phyloP scores from a whole-genome alignment of 495 filamentous ascomycete genomes.

The Lindgomyces ingoldianus region DNA sequence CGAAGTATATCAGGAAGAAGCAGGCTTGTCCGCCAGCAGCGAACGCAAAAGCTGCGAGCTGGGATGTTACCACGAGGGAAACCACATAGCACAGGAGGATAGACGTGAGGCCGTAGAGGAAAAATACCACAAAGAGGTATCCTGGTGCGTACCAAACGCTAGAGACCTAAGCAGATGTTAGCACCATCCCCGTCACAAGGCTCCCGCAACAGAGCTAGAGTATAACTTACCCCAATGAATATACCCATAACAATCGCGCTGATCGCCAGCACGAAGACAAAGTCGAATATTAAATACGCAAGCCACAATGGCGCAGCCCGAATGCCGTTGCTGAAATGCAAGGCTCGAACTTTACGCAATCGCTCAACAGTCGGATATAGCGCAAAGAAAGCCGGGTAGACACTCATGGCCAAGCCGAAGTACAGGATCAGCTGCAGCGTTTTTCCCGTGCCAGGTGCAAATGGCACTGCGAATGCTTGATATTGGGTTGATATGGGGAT shows the following conservation, averaged over 20 bases:
- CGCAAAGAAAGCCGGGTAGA: constrained; percentile 80
- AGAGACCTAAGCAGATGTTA: constrained; percentile 43
- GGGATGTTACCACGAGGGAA: constrained; percentile 67
- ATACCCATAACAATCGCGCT: constrained; percentile 66
- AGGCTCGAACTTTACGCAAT: constrained; percentile 69
- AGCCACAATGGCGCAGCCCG: constrained; percentile 69
- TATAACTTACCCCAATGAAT: constrained; percentile 53
- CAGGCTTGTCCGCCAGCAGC: constrained; percentile 67
- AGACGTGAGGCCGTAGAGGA: constrained; percentile 73
- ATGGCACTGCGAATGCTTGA: constrained; percentile 69
- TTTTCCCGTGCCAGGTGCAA: constrained; percentile 61
- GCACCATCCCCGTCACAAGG: neutral
- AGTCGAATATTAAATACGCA: constrained; percentile 80
- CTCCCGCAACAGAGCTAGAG: neutral
- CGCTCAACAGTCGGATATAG: constrained; percentile 83
- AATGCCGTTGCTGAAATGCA: constrained; percentile 72
- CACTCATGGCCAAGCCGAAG: constrained; percentile 71
- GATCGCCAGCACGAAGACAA: constrained; percentile 64
- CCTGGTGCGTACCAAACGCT: constrained; percentile 70
- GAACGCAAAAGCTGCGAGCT: constrained; percentile 73
- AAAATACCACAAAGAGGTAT: constrained; percentile 75
- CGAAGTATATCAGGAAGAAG: constrained; percentile 34
- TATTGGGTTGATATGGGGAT: constrained; percentile 67
- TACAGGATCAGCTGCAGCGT: constrained; percentile 80
- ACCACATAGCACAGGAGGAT: constrained; percentile 72